phyloP scores from a whole-genome alignment of 495 filamentous ascomycete genomes.

The Friedmanniomyces endolithicus region DNA sequence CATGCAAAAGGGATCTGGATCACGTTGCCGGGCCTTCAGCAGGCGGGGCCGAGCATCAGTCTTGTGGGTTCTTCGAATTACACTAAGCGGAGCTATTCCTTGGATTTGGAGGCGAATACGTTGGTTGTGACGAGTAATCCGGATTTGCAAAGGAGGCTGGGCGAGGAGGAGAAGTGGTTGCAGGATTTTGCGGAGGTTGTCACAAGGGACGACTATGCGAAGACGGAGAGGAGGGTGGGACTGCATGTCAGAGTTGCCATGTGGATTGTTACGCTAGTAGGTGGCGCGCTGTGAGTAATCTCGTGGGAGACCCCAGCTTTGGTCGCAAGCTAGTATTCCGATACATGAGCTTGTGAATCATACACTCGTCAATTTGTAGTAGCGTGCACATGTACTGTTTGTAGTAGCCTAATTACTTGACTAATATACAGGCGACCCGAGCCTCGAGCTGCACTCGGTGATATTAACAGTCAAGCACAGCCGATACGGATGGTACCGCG shows the following conservation, averaged over 20 bases:
- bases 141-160: constrained; percentile 56
- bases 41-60: constrained; percentile 55
- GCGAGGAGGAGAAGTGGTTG: constrained; percentile 67
- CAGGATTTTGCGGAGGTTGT: constrained; percentile 55
- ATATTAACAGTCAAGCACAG: too few species aligned
- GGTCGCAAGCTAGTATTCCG: too few species aligned
- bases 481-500: too few species aligned
- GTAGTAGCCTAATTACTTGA: too few species aligned
- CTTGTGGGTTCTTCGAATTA: constrained; percentile 91
- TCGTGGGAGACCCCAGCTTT: too few species aligned
- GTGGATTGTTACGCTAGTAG: constrained; percentile 51
- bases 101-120: constrained; percentile 81
- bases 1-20: constrained; percentile 97
- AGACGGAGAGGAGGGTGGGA: constrained; percentile 67
- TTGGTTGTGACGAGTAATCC: constrained; percentile 72
- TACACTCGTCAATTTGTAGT: too few species aligned
- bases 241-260: constrained; percentile 78
- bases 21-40: constrained; percentile 39
- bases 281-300: constrained; percentile 31
- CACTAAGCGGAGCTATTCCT: constrained; percentile 79
- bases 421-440: too few species aligned
- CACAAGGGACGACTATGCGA: constrained; percentile 61
- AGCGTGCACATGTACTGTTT: too few species aligned
- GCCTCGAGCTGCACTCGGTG: too few species aligned
- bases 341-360: too few species aligned